Percentiles rank a stretch among this genome's conserved stretches.
Evolutionary conservation across 345 rosid species (phyloP).

Genomic region (Syzygium jambos): DNA sequence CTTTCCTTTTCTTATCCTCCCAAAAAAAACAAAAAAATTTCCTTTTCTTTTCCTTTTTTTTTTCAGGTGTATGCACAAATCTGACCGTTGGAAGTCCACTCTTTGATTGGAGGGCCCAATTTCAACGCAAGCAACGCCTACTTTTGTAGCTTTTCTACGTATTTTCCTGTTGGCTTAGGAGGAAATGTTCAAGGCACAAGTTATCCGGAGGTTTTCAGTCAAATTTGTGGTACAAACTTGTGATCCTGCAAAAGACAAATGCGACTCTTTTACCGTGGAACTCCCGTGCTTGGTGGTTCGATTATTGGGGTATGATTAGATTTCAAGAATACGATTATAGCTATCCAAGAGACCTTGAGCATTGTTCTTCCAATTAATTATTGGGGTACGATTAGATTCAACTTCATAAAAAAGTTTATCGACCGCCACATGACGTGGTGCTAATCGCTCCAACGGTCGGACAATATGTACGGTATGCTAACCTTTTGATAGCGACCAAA

Average conservation of each 20-base stretch:
- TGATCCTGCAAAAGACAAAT: accelerated
- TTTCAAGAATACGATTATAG: not conserved
- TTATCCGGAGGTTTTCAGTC: not conserved
- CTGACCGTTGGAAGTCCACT: not conserved
- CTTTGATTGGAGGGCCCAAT: not conserved
- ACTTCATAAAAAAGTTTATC: not conserved
- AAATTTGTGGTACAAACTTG: accelerated
- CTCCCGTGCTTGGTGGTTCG: not conserved
- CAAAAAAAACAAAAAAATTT: too few species aligned
- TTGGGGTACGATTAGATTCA: not conserved
- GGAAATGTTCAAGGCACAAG: not conserved
- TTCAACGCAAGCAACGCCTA: not conserved
- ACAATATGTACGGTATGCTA: accelerated
- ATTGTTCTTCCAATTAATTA: not conserved
- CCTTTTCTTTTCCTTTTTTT: not conserved
- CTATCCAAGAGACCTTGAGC: not conserved
- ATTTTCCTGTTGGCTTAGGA: not conserved
- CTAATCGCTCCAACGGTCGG: not conserved
- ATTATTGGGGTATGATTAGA: not conserved
- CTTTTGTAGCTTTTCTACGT: not conserved
- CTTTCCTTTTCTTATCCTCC: not conserved
- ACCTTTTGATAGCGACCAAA: too few species aligned
- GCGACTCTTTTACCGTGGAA: accelerated
- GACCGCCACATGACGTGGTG: accelerated
- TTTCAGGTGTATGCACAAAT: not conserved